Evolutionary conservation across 371 early-diverging fungal genomes (phyloP).

Genomic region (Mucor racemosus): DNA sequence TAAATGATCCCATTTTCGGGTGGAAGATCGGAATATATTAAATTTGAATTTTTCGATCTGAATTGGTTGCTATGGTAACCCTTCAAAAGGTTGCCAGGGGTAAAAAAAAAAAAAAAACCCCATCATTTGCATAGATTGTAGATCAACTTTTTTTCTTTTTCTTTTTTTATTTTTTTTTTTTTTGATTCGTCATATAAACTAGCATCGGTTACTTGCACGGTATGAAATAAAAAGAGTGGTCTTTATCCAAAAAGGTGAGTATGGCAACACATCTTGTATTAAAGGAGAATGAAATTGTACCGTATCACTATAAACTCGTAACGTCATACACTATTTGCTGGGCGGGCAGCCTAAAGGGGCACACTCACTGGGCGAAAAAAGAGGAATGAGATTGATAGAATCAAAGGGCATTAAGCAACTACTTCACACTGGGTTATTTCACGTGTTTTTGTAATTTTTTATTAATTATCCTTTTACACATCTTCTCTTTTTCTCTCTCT

Average conservation of each 20-base stretch:
- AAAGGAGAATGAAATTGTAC: conserved; percentile 8
- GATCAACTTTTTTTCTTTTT: neutral
- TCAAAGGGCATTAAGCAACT: conserved; percentile 2
- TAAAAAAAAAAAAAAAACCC: neutral
- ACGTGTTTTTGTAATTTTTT: conserved; percentile 8
- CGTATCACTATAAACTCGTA: neutral
- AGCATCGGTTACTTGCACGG: conserved; percentile 3
- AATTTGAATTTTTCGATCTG: neutral
- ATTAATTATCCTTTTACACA: conserved; percentile 6
- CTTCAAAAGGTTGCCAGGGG: neutral
- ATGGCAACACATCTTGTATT: neutral
- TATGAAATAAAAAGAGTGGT: conserved; percentile 1
- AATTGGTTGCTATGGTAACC: neutral
- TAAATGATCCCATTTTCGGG: conserved; percentile 1
- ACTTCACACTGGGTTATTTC: conserved; percentile 6
- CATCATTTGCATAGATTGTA: neutral
- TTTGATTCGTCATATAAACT: neutral
- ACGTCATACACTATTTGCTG: conserved; percentile 7
- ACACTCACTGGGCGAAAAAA: neutral
- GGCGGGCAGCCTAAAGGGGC: neutral
- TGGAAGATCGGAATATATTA: neutral
- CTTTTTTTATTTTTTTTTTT: neutral
- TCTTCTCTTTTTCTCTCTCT: neutral
- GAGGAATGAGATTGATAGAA: neutral
- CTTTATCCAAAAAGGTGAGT: conserved; percentile 10